Base-by-base conservation (phyloP, 2,329 filamentous ascomycete genomes). In the Geosmithia flava region DNA sequence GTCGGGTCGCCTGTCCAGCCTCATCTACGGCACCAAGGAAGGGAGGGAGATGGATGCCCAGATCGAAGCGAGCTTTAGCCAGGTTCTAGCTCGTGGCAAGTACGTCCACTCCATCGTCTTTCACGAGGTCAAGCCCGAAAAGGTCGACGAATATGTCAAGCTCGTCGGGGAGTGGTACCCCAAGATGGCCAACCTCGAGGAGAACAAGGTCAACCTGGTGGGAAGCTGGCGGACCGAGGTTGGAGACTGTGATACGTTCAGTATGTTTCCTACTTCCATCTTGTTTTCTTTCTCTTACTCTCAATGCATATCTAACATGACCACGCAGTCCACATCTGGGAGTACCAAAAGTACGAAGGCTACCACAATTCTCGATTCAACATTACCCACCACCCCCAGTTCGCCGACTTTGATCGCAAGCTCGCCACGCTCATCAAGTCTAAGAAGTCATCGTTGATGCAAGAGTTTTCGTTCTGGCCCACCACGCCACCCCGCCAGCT, bases 401-500 rank as follows among this genome's bases (percentile, higher is more conserved):
- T 88, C 64, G 70, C 81, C 55, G 83, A 78, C 10, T 96, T 96
- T 62, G 87, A 95, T 62, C 71, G 71, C 53, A 86, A 91, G 68
- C 82, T 98, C 47, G 90, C 89, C 67, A 75, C 71, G n/a, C 72
- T 97, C 52, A 91, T 98, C 61, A 81, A 75, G 50, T 80, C 80
- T 53, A 97, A 95, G 72, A 81, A 83, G 56, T 85, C 84, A 4
- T 96, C 90, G 0, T 76, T 98, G 47, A 98, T 98, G 93, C 93
- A 98, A 66, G 93, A 98, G 67, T 98, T 98, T 69, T 95, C 90
- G 37, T 98, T 98, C 76, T 98, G 93, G 93, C 93, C 93, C 1
- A 98, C 93, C 3, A 91, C 88, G 0, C 78, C 90, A 5, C 93
- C 93, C 0, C 87, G 93, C 51, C 75, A 87, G 59, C 79, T 98